phyloP scores from a whole-genome alignment of 2,329 filamentous ascomycete genomes.

The Taxawa tesnikishii region DNA sequence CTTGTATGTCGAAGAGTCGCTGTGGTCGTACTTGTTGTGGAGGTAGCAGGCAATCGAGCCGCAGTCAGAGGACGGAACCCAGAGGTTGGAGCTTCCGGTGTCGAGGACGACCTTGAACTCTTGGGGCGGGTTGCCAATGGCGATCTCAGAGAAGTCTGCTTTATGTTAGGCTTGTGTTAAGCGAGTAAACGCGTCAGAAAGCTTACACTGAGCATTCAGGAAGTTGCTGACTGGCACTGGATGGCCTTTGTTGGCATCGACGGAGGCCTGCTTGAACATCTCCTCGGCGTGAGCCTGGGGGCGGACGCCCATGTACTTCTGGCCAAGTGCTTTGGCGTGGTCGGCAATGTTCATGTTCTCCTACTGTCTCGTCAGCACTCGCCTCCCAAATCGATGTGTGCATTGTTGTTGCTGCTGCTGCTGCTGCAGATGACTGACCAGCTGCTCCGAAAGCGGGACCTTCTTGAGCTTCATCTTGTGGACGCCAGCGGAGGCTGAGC shows the following conservation, averaged over 20 bases:
- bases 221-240: slow-evolving; percentile 91
- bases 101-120: slow-evolving; percentile 97
- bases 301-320: slow-evolving; percentile 90
- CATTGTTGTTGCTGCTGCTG: slow-evolving; percentile 3
- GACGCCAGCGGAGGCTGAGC: slow-evolving; percentile 70
- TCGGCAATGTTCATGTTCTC: slow-evolving; percentile 65
- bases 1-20: slow-evolving; percentile 79
- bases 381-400: slow-evolving; percentile 3
- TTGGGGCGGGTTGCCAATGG: slow-evolving; percentile 83
- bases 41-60: slow-evolving; percentile 96
- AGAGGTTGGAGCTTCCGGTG: slow-evolving; percentile 97
- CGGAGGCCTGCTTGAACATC: slow-evolving; percentile 65
- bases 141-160: slow-evolving; percentile 91
- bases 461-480: slow-evolving; percentile 99
- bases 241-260: slow-evolving; percentile 57
- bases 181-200: neutral
- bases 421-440: slow-evolving; percentile 61
- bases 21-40: slow-evolving; percentile 92
- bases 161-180: neutral
- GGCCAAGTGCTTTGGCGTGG: slow-evolving; percentile 71
- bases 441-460: slow-evolving; percentile 80
- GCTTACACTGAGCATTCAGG: slow-evolving; percentile 93
- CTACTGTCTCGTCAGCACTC: slow-evolving; percentile 37
- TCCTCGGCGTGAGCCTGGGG: slow-evolving; percentile 57
- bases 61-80: slow-evolving; percentile 87